A percentile compares a stretch with the other conserved stretches of the same genome.
These are phyloP conservation scores for Paxillus involutus DNA, from an alignment of 768 basidiomycete genomes.

Conservation along the genomic window DNA sequence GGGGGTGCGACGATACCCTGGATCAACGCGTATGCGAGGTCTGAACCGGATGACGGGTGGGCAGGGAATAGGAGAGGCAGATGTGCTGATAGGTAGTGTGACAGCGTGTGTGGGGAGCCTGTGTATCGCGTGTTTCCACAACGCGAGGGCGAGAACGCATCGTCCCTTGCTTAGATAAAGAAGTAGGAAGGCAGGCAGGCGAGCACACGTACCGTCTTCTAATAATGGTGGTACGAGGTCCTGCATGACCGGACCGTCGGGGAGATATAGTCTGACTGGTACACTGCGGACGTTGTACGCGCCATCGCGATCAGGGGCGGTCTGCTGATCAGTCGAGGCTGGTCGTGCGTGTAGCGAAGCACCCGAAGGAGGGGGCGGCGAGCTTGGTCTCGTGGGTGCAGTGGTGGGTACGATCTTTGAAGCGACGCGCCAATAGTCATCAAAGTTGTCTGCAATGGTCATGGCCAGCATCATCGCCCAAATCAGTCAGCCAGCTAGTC, in stretches of 20 bases:
- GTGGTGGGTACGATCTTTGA: slow-evolving; percentile 90
- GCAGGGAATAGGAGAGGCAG: slow-evolving; percentile 79
- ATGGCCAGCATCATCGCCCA: slow-evolving; percentile 11
- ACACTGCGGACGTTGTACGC: slow-evolving; percentile 87
- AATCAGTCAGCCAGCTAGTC: slow-evolving; percentile 23
- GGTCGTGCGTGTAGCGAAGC: slow-evolving; percentile 65
- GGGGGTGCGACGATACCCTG: slow-evolving; percentile 84
- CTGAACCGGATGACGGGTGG: slow-evolving; percentile 38
- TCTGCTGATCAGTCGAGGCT: slow-evolving; percentile 59
- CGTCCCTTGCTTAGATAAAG: slow-evolving; percentile 4
- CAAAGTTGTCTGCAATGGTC: slow-evolving; percentile 78
- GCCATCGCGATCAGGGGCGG: slow-evolving; percentile 66
- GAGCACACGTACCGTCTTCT: slow-evolving; percentile 62
- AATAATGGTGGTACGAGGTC: slow-evolving; percentile 81
- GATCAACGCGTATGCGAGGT: slow-evolving; percentile 74
- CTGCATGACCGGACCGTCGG: slow-evolving; percentile 87
- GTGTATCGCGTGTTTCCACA: slow-evolving; percentile 4
- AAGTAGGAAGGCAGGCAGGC: neutral
- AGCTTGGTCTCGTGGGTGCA: slow-evolving; percentile 56
- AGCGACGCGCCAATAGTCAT: slow-evolving; percentile 92
- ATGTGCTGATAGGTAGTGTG: slow-evolving; percentile 64
- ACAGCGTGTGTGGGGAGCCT: slow-evolving; percentile 76
- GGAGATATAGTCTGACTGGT: slow-evolving; percentile 87
- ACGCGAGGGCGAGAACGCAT: neutral
- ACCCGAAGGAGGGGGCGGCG: slow-evolving; percentile 50